Conservation (phyloP, 345 rosid genomes). For the Ceriops tagal region DNA sequence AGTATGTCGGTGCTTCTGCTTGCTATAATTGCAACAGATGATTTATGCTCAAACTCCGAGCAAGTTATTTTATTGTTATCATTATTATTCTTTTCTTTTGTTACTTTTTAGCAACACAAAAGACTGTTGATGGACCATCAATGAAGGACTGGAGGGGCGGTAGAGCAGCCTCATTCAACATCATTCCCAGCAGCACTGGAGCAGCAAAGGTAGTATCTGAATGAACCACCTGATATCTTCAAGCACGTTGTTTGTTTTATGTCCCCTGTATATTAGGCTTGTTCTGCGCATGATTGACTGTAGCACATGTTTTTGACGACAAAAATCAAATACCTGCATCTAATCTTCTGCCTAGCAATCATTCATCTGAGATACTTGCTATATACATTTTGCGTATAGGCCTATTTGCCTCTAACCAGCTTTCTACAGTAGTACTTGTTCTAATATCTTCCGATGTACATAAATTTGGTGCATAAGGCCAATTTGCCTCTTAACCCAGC, state of each 20-base stretch:
- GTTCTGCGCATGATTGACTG: background rate
- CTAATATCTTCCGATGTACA: too few species aligned
- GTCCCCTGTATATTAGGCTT: background rate
- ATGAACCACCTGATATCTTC: background rate
- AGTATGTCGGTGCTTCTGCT: background rate
- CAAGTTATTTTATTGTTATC: background rate
- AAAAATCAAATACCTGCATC: too few species aligned
- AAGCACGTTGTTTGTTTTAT: background rate
- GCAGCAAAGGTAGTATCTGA: slow-evolving; percentile 53
- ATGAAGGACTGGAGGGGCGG: slow-evolving; percentile 87
- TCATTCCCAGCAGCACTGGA: slow-evolving; percentile 41
- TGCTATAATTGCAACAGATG: background rate
- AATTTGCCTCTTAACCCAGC: too few species aligned
- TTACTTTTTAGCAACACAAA: background rate
- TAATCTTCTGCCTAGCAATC: too few species aligned
- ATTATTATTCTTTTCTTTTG: background rate
- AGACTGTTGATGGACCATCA: slow-evolving; percentile 57
- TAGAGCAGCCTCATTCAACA: slow-evolving; percentile 58
- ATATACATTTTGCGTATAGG: too few species aligned
- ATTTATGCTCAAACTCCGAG: background rate
- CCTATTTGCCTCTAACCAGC: too few species aligned
- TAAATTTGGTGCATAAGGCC: too few species aligned
- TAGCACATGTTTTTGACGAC: too few species aligned
- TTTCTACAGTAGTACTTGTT: too few species aligned
- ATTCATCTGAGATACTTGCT: too few species aligned